These are phyloP conservation scores for Lentinula detonsa DNA, from an alignment of 768 basidiomycete genomes.

Conservation along the genomic window DNA sequence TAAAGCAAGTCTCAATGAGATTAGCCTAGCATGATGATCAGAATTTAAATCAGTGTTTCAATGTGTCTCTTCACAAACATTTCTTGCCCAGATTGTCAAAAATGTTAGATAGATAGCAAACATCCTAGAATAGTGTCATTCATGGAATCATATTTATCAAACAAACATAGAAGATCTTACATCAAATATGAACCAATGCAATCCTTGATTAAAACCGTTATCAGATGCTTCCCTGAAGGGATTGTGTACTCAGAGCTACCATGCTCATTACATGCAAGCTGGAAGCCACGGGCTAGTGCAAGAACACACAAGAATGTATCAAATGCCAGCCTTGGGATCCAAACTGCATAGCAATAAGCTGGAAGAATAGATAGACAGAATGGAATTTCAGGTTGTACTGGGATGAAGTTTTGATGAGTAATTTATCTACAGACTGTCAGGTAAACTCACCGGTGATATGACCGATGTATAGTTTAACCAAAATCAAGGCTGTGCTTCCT, in stretches of 20 bases:
- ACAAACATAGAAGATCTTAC: slow-evolving; percentile 26
- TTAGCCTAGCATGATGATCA: slow-evolving; percentile 6
- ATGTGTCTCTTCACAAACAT: background rate
- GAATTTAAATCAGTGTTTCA: background rate
- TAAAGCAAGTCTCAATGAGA: background rate
- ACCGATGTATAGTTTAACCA: slow-evolving; percentile 24
- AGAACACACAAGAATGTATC: slow-evolving; percentile 47
- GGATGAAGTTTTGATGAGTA: background rate
- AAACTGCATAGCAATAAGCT: slow-evolving; percentile 46
- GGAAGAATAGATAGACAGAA: slow-evolving; percentile 41
- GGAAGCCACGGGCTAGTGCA: slow-evolving; percentile 44
- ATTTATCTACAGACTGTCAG: too few species aligned
- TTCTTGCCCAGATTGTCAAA: background rate
- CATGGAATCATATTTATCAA: background rate
- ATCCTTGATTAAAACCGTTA: slow-evolving; percentile 48
- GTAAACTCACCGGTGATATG: too few species aligned
- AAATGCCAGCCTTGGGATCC: slow-evolving; percentile 53
- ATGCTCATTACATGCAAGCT: slow-evolving; percentile 23
- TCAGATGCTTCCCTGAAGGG: slow-evolving; percentile 35
- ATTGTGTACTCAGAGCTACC: slow-evolving; percentile 27
- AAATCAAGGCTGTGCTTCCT: slow-evolving; percentile 36
- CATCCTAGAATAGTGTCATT: background rate
- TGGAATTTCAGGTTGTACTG: slow-evolving; percentile 15
- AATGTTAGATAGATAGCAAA: background rate
- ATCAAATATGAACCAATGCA: slow-evolving; percentile 52